These are phyloP conservation scores for Pichia terricola DNA, from an alignment of 1,139 yeast genomes.

Conservation along the genomic window DNA sequence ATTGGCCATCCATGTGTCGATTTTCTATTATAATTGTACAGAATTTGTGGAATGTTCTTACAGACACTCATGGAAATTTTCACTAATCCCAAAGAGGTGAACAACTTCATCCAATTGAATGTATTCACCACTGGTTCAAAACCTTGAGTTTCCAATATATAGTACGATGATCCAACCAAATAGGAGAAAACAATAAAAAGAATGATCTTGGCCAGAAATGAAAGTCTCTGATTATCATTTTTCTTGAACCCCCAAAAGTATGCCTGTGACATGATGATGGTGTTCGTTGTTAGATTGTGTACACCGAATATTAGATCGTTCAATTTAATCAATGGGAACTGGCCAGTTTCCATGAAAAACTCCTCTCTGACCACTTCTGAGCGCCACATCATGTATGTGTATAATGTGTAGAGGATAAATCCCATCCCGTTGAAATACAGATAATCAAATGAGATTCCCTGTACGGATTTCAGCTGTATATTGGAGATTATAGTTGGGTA, in stretches of 20 bases:
- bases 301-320: conserved; percentile 24
- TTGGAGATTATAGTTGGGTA: conserved; percentile 25
- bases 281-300: conserved; percentile 21
- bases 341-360: conserved; percentile 17
- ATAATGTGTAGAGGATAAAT: conserved; percentile 21
- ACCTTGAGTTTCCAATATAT: conserved; percentile 13
- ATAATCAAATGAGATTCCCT: conserved; percentile 26
- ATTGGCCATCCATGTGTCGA: conserved; percentile 43
- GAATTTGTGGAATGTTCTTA: conserved; percentile 44
- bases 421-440: conserved; percentile 25
- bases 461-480: conserved; percentile 22
- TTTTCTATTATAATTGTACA: conserved; percentile 41
- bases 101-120: conserved; percentile 23
- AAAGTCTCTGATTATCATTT: conserved; percentile 22
- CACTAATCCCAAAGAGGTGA: conserved; percentile 30
- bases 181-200: conserved; percentile 13
- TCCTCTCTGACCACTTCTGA: conserved; percentile 20
- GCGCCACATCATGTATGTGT: conserved; percentile 18
- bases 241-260: conserved; percentile 24
- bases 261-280: conserved; percentile 22
- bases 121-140: conserved; percentile 3
- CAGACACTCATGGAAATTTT: conserved; percentile 41
- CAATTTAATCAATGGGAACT: conserved; percentile 21
- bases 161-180: conserved; percentile 7
- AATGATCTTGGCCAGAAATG: conserved; percentile 15